Conservation (phyloP, 2,329 filamentous ascomycete species). For the Lecanosticta acicola region DNA sequence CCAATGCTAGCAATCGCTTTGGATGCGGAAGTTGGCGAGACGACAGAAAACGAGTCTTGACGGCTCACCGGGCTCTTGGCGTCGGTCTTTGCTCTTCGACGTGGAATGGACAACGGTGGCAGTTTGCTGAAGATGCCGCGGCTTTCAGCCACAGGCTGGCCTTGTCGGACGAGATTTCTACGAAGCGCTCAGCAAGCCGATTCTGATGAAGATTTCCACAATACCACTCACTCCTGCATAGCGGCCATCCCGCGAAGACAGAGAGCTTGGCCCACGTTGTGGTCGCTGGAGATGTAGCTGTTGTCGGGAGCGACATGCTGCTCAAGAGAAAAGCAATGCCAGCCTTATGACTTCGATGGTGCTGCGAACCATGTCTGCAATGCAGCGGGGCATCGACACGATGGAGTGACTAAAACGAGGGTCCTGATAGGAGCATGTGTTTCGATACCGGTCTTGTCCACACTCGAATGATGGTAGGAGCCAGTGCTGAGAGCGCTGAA, state of each 20-base stretch:
- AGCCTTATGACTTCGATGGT: not conserved
- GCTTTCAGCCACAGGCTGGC: not conserved
- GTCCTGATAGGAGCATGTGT: not conserved
- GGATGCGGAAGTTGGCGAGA: not conserved
- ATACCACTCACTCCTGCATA: not conserved
- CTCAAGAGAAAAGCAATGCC: not conserved
- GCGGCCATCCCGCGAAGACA: not conserved
- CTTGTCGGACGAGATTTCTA: not conserved
- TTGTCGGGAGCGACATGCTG: too few relatives aligned
- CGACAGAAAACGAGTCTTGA: not conserved
- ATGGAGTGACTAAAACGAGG: not conserved
- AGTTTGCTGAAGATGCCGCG: conserved; percentile 2
- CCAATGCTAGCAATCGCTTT: not conserved
- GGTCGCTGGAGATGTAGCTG: too few relatives aligned
- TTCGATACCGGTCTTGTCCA: not conserved
- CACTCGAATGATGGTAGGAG: not conserved
- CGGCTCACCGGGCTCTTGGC: not conserved
- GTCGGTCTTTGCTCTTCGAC: not conserved
- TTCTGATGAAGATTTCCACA: too few relatives aligned
- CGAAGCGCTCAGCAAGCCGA: too few relatives aligned
- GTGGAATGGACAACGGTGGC: not conserved
- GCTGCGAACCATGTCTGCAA: too few relatives aligned
- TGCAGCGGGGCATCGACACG: not conserved
- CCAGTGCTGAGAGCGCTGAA: not conserved
- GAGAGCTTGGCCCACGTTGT: too few relatives aligned